Percentiles rank a stretch among this genome's conserved stretches.
Conservation (phyloP, 805 yeast species). For the Isabelozyma gotoi region DNA sequence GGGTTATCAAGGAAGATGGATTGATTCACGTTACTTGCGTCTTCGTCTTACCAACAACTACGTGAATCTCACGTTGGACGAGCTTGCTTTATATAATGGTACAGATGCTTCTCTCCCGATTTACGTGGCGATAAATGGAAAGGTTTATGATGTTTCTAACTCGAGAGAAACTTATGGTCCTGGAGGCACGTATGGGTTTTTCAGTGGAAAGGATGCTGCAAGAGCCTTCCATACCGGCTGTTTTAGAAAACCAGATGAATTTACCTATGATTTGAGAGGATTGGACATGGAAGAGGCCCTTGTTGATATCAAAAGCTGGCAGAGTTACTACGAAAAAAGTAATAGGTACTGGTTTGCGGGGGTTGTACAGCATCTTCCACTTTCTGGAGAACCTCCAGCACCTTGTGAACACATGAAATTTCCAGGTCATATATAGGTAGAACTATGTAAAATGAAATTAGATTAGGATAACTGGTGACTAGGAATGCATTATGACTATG, state of each 20-base stretch:
- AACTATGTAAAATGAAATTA: no score
- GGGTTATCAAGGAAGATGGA: slow-evolving; percentile 57
- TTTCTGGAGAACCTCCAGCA: slow-evolving; percentile 50
- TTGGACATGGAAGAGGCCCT: slow-evolving; percentile 43
- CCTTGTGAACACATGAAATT: slow-evolving; percentile 41
- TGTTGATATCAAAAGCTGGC: slow-evolving; percentile 51
- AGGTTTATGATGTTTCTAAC: slow-evolving; percentile 62
- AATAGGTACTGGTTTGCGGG: slow-evolving; percentile 65
- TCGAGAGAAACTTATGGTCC: slow-evolving; percentile 57
- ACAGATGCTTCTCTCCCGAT: slow-evolving; percentile 47
- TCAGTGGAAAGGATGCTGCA: slow-evolving; percentile 68
- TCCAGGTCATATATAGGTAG: slow-evolving; percentile 12
- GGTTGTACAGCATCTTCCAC: slow-evolving; percentile 43
- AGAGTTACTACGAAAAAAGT: slow-evolving; percentile 44
- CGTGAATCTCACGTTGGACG: slow-evolving; percentile 39
- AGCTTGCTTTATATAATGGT: slow-evolving; percentile 55
- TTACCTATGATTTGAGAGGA: slow-evolving; percentile 67
- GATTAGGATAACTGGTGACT: neutral
- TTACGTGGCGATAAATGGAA: slow-evolving; percentile 58
- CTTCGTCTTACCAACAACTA: slow-evolving; percentile 15
- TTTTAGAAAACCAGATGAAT: slow-evolving; percentile 50
- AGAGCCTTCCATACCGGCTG: slow-evolving; percentile 74
- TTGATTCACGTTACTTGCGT: slow-evolving; percentile 42
- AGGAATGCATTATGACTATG: neutral
- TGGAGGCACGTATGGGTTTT: slow-evolving; percentile 51